Evolutionary conservation across 176 grass and related monocot species (phyloP).

Genomic region (Otatea glauca): DNA sequence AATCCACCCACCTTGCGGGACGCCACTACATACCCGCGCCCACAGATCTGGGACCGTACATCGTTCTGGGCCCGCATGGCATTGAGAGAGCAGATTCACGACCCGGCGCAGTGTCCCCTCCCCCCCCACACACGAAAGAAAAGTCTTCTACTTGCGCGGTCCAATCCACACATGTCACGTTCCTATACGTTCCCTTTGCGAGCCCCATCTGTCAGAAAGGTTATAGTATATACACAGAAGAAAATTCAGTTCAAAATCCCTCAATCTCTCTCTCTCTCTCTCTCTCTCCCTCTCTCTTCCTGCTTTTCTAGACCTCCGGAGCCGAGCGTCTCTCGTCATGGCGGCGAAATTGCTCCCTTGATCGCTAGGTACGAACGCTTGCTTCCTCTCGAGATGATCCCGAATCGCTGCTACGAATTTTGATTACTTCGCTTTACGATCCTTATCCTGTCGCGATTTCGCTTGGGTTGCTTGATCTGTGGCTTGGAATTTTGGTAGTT

Average conservation of each 20-base stretch:
- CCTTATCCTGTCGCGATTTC: background rate
- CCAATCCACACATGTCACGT: background rate
- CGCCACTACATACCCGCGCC: background rate
- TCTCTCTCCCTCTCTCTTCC: background rate
- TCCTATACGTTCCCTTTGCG: background rate
- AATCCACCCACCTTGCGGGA: background rate
- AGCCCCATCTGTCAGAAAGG: background rate
- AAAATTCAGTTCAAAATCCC: background rate
- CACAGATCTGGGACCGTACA: background rate
- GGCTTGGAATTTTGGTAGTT: background rate
- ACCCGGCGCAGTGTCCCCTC: background rate
- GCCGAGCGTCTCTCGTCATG: background rate
- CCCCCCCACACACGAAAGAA: too few relatives aligned
- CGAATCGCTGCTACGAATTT: background rate
- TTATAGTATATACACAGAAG: background rate
- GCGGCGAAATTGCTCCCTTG: background rate
- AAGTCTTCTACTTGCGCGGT: background rate
- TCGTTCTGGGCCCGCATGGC: background rate
- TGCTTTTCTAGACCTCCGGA: constrained; percentile 5
- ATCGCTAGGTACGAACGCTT: background rate
- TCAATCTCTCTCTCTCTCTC: too few relatives aligned
- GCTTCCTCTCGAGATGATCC: background rate
- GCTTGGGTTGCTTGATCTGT: constrained; percentile 1
- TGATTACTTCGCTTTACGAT: background rate
- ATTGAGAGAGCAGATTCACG: background rate